These are phyloP conservation scores for Arctium minus DNA, from an alignment of 129 eudicot genomes.

Conservation along the genomic window DNA sequence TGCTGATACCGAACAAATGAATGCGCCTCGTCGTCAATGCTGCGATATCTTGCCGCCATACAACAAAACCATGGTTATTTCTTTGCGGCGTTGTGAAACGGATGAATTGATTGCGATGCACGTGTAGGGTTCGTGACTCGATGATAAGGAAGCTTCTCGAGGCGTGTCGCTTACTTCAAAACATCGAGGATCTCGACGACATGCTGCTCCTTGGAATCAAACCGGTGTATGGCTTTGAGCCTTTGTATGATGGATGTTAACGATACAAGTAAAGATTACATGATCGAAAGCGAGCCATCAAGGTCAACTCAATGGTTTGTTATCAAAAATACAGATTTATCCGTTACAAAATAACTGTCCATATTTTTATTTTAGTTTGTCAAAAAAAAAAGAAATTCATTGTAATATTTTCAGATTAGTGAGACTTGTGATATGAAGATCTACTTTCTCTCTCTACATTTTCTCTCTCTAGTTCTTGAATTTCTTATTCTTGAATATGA, in stretches of 20 bases:
- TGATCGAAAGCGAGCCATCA: not conserved
- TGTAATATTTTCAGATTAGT: too few species aligned
- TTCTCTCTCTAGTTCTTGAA: too few species aligned
- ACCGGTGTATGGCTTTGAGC: not conserved
- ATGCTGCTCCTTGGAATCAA: not conserved
- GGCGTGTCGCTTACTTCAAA: not conserved
- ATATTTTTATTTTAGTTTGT: not conserved
- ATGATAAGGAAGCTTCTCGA: constrained; percentile 8
- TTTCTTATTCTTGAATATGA: too few species aligned
- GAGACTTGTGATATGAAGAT: too few species aligned
- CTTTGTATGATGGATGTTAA: not conserved
- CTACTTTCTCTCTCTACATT: too few species aligned
- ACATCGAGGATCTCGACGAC: constrained; percentile 8
- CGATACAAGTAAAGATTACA: not conserved
- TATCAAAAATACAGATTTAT: not conserved
- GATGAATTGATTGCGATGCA: constrained; percentile 72
- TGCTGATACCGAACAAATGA: constrained; percentile 24
- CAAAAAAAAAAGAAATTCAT: too few species aligned
- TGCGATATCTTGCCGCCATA: constrained; percentile 52
- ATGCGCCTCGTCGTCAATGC: constrained; percentile 68
- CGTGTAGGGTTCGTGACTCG: constrained; percentile 18
- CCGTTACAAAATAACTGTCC: not conserved
- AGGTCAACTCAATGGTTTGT: not conserved
- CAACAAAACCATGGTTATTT: constrained; percentile 44
- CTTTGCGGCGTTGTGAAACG: constrained; percentile 51